Conservation (phyloP, 495 filamentous ascomycete species). For the Penicillium coprophilum region DNA sequence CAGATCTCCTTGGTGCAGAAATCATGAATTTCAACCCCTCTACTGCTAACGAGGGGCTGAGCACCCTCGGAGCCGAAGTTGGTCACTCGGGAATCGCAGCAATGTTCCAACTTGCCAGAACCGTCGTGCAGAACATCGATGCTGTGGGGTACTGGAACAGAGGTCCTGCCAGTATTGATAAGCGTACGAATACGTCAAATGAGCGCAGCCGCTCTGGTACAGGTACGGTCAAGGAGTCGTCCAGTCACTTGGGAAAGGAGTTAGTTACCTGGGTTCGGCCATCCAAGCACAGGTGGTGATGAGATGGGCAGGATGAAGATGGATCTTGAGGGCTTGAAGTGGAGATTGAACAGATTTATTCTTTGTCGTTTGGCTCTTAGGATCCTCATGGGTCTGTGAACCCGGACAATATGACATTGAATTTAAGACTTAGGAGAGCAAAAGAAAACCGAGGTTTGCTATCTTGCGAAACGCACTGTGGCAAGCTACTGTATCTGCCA, state of each 20-base stretch:
- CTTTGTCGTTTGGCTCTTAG: neutral
- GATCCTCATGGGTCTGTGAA: neutral
- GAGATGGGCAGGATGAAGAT: neutral
- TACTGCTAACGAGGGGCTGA: constrained; percentile 10
- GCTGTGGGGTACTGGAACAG: constrained; percentile 35
- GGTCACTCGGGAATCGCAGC: constrained; percentile 33
- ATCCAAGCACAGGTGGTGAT: neutral
- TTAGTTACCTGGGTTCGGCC: neutral
- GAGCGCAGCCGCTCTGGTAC: neutral
- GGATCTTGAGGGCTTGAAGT: neutral
- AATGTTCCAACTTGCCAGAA: constrained; percentile 31
- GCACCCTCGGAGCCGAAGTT: constrained; percentile 13
- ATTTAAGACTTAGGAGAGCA: neutral
- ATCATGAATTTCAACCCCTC: neutral
- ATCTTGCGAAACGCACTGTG: neutral
- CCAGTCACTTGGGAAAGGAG: neutral
- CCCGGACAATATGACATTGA: neutral
- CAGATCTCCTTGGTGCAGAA: constrained; percentile 1
- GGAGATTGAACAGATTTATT: neutral
- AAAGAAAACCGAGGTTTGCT: neutral
- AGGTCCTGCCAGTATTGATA: constrained; percentile 10
- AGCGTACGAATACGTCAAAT: neutral
- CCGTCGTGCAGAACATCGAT: constrained; percentile 40
- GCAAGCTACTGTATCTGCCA: no score
- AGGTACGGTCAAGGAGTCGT: neutral